Evolutionary conservation across 1,284 basidiomycete genomes (phyloP), one percentile per base, ranked within the genome.

Genomic region (Malassezia nana): DNA sequence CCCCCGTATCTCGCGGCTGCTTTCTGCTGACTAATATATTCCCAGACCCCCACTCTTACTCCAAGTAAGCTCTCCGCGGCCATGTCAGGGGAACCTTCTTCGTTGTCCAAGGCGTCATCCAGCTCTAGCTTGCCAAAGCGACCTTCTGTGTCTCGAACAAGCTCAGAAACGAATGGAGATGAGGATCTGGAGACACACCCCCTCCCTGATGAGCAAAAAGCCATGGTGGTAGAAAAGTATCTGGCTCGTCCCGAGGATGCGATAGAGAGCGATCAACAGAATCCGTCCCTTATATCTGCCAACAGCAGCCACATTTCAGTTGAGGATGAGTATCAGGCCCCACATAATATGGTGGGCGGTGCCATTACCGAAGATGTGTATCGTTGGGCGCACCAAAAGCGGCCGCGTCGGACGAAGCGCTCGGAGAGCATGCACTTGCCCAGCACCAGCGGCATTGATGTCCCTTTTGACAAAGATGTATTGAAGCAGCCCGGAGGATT

Each of bases 311-410:
- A 22, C n/a, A 16, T 38, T 4, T 9, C 15, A 8, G 30, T 31
- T 2, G 57, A 58, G 9, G 57, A 64, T n/a, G 66, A 60, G 50
- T 73, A 70, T 54, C 47, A 57, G 9, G 69, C 58, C 12, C 69
- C 70, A 4, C 67, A 71, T 40, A 52, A 61, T 51, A 69, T 65
- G 63, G 67, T 64, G 22, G 70, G 70, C 35, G 70, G 70, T 30
- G 69, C 69, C 22, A 67, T 73, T 45, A 70, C 67, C 30, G 69
- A 72, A 32, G 70, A 72, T 25, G 58, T 73, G 24, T 73, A 73
- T 33, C 60, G 67, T 18, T 73, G 70, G 70, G 70, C 70, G 1
- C 70, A 73, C 57, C 62, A 72, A 44, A 72, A 72, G 39, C 46
- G 67, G 0, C 44, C 60, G 6, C 57, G 57, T 29, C 55, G 68